Percentiles rank a stretch among this genome's conserved stretches.
phyloP scores from a whole-genome alignment of 768 basidiomycete genomes.

The Kwoniella shandongensis region DNA sequence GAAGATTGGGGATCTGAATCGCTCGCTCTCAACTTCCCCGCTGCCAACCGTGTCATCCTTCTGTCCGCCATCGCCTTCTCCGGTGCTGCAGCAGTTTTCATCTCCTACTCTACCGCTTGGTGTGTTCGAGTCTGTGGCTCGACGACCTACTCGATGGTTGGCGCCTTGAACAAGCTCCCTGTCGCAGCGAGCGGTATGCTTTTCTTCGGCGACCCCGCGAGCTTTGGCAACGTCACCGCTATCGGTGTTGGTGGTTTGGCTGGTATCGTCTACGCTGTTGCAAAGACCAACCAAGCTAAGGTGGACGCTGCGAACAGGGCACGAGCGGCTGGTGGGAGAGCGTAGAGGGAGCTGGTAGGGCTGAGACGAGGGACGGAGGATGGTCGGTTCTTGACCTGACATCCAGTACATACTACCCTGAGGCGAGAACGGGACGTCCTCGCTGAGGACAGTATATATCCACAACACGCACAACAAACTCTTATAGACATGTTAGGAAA shows the following conservation, averaged over 20 bases:
- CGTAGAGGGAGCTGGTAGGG: not conserved
- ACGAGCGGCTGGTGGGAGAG: slow-evolving; percentile 22
- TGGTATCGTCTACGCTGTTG: slow-evolving; percentile 85
- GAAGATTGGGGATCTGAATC: slow-evolving; percentile 89
- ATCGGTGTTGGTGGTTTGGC: slow-evolving; percentile 86
- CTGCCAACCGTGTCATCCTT: slow-evolving; percentile 72
- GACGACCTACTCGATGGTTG: slow-evolving; percentile 74
- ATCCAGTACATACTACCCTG: not conserved
- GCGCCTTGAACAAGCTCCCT: slow-evolving; percentile 63
- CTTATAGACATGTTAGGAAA: not conserved
- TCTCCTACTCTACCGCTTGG: slow-evolving; percentile 98
- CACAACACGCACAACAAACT: not conserved
- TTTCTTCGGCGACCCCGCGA: slow-evolving; percentile 72
- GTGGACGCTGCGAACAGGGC: slow-evolving; percentile 59
- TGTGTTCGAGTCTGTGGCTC: slow-evolving; percentile 93
- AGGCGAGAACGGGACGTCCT: not conserved
- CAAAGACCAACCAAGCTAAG: slow-evolving; percentile 91
- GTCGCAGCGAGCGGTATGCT: slow-evolving; percentile 97
- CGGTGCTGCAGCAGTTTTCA: slow-evolving; percentile 92
- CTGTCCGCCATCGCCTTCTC: slow-evolving; percentile 89
- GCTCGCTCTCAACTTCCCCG: slow-evolving; percentile 80
- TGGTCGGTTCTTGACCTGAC: too few species aligned
- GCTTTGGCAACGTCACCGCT: slow-evolving; percentile 81
- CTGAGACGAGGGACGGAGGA: not conserved
- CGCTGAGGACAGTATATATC: not conserved